phyloP scores from a whole-genome alignment of 2,329 filamentous ascomycete genomes.

The Nemania diffusa region DNA sequence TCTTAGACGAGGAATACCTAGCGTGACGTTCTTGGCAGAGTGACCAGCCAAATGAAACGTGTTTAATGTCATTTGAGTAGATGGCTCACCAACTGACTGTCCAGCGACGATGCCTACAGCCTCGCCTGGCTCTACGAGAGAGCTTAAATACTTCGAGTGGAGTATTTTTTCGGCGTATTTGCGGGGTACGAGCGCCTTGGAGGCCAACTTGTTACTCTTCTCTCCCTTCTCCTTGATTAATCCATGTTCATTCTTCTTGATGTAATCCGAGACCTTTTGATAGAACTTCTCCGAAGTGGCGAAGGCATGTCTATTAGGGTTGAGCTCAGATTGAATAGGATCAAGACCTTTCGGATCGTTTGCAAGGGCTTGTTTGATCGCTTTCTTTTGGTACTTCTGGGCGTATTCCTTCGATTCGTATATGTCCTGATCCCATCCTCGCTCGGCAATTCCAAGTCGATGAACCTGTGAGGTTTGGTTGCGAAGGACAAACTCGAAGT shows the following conservation, averaged over 20 bases:
- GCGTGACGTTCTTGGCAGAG: constrained; percentile 97
- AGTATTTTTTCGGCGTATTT: constrained; percentile 86
- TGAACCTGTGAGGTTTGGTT: constrained; percentile 86
- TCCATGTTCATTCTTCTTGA: constrained; percentile 77
- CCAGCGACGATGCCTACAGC: constrained; percentile 96
- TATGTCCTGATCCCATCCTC: constrained; percentile 54
- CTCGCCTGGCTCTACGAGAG: constrained; percentile 92
- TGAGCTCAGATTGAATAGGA: constrained; percentile 77
- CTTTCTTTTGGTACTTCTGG: constrained; percentile 83
- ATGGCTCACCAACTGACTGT: constrained; percentile 96
- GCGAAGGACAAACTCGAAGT: constrained; percentile 89
- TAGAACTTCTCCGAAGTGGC: constrained; percentile 92
- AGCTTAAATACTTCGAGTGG: constrained; percentile 91
- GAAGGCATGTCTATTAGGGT: constrained; percentile 81
- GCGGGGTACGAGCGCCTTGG: constrained; percentile 51
- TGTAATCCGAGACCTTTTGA: constrained; percentile 75
- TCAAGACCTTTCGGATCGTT: constrained; percentile 71
- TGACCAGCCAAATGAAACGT: constrained; percentile 99
- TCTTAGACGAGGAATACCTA: constrained; percentile 95
- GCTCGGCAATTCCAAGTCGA: constrained; percentile 73
- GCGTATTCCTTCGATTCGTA: constrained; percentile 67
- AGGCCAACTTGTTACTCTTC: constrained; percentile 46
- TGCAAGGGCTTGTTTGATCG: constrained; percentile 75
- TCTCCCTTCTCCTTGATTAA: constrained; percentile 64
- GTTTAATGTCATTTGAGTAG: constrained; percentile 99